Percentiles rank a stretch among this genome's conserved stretches.
Conservation (phyloP, 495 filamentous ascomycete species). For the Lophiotrema nucula region DNA sequence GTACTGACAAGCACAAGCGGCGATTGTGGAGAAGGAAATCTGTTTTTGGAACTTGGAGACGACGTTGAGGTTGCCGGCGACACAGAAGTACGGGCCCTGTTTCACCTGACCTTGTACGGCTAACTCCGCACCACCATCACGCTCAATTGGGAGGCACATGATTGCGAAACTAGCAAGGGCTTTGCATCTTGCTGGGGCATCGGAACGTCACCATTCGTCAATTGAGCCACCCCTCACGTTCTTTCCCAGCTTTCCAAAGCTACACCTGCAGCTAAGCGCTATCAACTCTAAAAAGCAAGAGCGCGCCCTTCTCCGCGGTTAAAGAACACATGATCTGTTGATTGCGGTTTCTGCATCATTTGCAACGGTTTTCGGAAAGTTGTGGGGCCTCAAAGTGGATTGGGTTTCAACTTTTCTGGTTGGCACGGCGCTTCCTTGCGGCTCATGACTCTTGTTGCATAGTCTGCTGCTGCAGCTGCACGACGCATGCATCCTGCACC, state of each 20-base stretch:
- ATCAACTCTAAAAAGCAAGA: not conserved
- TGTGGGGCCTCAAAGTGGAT: not conserved
- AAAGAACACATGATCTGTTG: too few species aligned
- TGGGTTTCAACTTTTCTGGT: too few species aligned
- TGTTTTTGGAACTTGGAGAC: constrained; percentile 15
- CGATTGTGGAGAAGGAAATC: not conserved
- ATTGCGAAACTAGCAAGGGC: constrained; percentile 1
- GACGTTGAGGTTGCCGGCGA: constrained; percentile 6
- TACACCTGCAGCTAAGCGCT: constrained; percentile 27
- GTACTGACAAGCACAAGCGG: constrained; percentile 1
- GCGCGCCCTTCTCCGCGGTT: too few species aligned
- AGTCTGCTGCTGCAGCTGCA: constrained; percentile 28
- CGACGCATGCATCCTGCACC: constrained; percentile 21
- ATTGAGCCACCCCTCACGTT: constrained; percentile 28
- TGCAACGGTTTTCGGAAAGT: not conserved
- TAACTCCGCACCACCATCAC: constrained; percentile 19
- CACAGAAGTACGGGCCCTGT: constrained; percentile 18
- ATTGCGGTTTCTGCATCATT: too few species aligned
- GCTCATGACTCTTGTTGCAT: constrained; percentile 30
- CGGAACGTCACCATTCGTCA: too few species aligned
- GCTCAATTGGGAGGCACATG: constrained; percentile 9
- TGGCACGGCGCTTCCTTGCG: constrained; percentile 29
- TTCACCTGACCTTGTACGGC: constrained; percentile 13
- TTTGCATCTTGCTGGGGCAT: not conserved
- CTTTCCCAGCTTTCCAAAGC: not conserved